A percentile compares a stretch with the other conserved stretches of the same genome.
phyloP scores from a whole-genome alignment of 495 filamentous ascomycete species.

The Lepraria neglecta region DNA sequence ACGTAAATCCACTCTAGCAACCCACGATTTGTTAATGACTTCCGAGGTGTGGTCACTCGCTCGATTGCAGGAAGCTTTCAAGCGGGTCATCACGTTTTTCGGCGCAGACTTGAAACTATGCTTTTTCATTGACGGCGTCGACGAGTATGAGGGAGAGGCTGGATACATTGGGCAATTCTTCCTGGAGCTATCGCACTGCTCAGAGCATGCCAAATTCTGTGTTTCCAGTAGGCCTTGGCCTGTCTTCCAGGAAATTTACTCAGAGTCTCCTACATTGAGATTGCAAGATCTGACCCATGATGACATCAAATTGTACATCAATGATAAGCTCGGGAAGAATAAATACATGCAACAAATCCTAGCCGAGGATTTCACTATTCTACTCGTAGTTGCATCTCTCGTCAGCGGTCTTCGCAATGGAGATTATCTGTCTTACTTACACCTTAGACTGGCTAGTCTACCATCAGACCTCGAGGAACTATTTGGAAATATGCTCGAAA shows the following conservation, averaged over 20 bases:
- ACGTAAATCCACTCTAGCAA: neutral
- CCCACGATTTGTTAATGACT: neutral
- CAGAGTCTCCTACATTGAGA: neutral
- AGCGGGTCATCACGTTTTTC: neutral
- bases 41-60: neutral
- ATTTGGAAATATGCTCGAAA: neutral
- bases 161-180: neutral
- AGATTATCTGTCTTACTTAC: neutral
- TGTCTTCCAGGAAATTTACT: neutral
- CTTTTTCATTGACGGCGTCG: neutral
- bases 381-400: slow-evolving; percentile 35
- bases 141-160: slow-evolving; percentile 5
- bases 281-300: slow-evolving; percentile 3
- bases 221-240: slow-evolving; percentile 16
- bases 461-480: neutral
- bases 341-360: neutral
- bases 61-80: neutral
- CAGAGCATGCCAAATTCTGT: neutral
- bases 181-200: neutral
- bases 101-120: neutral
- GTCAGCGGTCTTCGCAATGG: neutral
- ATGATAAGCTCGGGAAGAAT: slow-evolving; percentile 15
- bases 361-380: neutral
- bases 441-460: neutral
- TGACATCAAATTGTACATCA: slow-evolving; percentile 3